Percentiles rank a stretch among this genome's conserved stretches.
Conservation (phyloP, 768 basidiomycete genomes). For the Suillus spraguei region DNA sequence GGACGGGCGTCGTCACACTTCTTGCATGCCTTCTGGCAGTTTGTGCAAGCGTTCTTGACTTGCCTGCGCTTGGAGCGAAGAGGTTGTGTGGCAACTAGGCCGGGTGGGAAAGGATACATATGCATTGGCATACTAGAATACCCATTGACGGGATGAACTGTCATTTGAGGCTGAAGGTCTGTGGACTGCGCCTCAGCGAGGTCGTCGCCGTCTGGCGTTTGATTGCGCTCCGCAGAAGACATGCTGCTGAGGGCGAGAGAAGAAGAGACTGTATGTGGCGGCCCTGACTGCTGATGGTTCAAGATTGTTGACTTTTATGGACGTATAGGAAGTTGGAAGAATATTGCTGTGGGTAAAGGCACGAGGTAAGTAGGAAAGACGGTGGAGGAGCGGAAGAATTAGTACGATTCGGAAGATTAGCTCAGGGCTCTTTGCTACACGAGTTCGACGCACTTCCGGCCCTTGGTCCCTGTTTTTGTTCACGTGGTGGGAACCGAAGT, state of each 20-base stretch:
- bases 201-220: conserved; percentile 44
- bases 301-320: conserved; percentile 14
- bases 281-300: conserved; percentile 34
- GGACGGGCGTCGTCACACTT: conserved; percentile 92
- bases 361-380: conserved; percentile 15
- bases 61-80: conserved; percentile 79
- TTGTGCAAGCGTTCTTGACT: conserved; percentile 91
- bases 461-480: conserved; percentile 32
- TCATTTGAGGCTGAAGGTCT: conserved; percentile 49
- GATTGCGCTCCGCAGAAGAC: conserved; percentile 43
- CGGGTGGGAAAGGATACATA: conserved; percentile 68
- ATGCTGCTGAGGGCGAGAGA: conserved; percentile 36
- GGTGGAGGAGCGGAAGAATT: conserved; percentile 30
- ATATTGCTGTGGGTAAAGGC: conserved; percentile 15
- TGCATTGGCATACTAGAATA: conserved; percentile 62
- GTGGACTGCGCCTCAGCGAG: conserved; percentile 33
- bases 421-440: conserved; percentile 36
- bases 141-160: conserved; percentile 50
- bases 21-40: conserved; percentile 91
- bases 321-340: conserved; percentile 11
- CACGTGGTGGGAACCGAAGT: conserved; percentile 40
- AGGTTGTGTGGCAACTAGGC: conserved; percentile 46
- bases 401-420: conserved; percentile 33
- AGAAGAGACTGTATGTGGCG: conserved; percentile 34
- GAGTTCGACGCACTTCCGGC: conserved; percentile 39